Evolutionary conservation across 805 yeast genomes (phyloP), one percentile per base, ranked within the genome.

Genomic region (Danielia reshetovae): DNA sequence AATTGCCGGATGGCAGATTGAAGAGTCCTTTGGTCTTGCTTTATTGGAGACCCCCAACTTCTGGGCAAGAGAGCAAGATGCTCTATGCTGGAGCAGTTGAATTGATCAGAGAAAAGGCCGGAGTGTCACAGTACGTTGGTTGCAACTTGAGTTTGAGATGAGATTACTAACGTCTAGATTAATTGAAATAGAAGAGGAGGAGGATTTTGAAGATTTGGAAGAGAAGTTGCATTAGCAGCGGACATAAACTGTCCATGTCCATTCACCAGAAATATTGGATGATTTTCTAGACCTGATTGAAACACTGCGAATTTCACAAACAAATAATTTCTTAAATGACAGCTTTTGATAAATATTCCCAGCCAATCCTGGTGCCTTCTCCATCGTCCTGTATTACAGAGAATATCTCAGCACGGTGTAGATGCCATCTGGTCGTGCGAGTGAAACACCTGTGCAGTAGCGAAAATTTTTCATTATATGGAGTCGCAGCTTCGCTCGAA

Each of bases 61-160:
- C 86, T n/a, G 81, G 85, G 12, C 90, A 82, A 54, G 85, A 83
- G 36, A 68, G 74, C 51, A 79, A 82, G 57, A 89, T 88, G 97
- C 61, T 85, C 31, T 88, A 87, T 49, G 97, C 96, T 1, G 95
- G 93, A 4, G 94, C 95, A 2, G 75, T 85, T 15, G 96, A 89
- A 55, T 60, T 81, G 44, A 72, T 89, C 38, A 72, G 90, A 57
- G 79, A 75, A 32, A 80, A 81, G 46, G 81, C 89, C n/a, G 86
- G 87, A 12, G 87, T 85, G n/a, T 65, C 75, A 19, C 68, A 71
- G 77, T 57, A 65, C 48, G 68, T 62, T 45, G n/a, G n/a, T n/a
- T n/a, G n/a, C n/a, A n/a, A n/a, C n/a, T n/a, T n/a, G n/a, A n/a
- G 11, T n/a, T 30, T 22, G 15, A 7, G 13, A 11, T 7, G 3